Evolutionary conservation across 345 rosid genomes (phyloP).

Genomic region (Lepidium sativum): DNA sequence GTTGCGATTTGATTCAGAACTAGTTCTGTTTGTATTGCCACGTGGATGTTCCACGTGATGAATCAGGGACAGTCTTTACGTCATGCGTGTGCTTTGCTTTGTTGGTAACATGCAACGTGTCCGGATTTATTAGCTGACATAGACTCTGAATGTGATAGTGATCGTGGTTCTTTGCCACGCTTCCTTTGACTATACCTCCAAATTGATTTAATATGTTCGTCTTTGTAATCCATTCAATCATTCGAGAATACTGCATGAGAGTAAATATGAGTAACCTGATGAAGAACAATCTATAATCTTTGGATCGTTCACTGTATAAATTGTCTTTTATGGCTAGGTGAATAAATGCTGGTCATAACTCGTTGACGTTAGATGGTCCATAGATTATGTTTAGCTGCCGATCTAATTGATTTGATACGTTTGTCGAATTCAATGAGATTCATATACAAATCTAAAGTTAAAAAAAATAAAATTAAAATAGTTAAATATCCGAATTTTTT

Average conservation of each 20-base stretch:
- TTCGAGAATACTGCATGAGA: too few relatives aligned
- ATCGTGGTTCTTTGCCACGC: conserved; percentile 15
- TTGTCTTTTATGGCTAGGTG: not conserved
- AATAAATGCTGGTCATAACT: not conserved
- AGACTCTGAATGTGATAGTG: conserved; percentile 2
- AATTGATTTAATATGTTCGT: not conserved
- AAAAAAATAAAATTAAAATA: too few relatives aligned
- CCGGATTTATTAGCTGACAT: not conserved
- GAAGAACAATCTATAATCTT: too few relatives aligned
- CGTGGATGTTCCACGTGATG: conserved; percentile 17
- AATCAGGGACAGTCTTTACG: conserved; percentile 14
- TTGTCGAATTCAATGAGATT: not conserved
- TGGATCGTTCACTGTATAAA: not conserved
- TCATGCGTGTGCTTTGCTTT: conserved; percentile 25
- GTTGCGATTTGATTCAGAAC: not conserved
- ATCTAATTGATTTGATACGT: not conserved
- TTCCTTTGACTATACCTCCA: not conserved
- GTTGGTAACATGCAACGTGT: conserved; percentile 13
- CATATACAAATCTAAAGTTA: too few relatives aligned
- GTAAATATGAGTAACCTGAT: too few relatives aligned
- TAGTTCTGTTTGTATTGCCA: not conserved
- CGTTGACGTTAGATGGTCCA: conserved; percentile 9
- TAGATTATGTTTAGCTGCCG: not conserved
- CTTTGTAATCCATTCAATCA: not conserved
- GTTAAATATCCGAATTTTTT: too few relatives aligned